These are phyloP conservation scores for Scenedesmus sp. DNA, from an alignment of 163 green algal species.

Conservation along the genomic window DNA sequence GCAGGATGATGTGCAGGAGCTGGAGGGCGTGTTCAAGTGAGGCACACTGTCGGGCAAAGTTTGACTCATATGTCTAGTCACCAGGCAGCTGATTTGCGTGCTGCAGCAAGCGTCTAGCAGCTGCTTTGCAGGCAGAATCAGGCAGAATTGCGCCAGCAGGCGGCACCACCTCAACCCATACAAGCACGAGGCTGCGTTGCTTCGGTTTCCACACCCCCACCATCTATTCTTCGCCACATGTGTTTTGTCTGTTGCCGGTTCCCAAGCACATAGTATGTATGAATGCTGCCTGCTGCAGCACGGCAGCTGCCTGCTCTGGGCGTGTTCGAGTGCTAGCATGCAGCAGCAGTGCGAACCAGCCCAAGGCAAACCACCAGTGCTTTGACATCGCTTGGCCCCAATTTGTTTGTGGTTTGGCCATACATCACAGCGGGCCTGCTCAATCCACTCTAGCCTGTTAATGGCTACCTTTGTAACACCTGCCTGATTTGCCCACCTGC, in stretches of 20 bases:
- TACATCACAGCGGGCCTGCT: too few relatives aligned
- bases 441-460: too few relatives aligned
- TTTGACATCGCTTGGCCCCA: background rate
- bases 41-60: background rate
- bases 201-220: too few relatives aligned
- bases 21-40: conserved; percentile 49
- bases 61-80: background rate
- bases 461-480: background rate
- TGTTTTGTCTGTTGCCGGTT: too few relatives aligned
- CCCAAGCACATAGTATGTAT: too few relatives aligned
- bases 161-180: too few relatives aligned
- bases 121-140: too few relatives aligned
- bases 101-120: background rate
- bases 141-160: too few relatives aligned
- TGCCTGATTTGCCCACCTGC: background rate
- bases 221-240: too few relatives aligned
- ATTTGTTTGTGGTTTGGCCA: too few relatives aligned
- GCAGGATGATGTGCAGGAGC: conserved; percentile 25
- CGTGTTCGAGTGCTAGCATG: background rate
- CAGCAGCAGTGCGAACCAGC: background rate
- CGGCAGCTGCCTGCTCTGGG: background rate
- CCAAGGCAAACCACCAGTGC: background rate
- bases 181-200: too few relatives aligned
- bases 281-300: background rate
- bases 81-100: background rate